Conservation (phyloP, 306 rosid genomes). For the Vigna nakashimae region DNA sequence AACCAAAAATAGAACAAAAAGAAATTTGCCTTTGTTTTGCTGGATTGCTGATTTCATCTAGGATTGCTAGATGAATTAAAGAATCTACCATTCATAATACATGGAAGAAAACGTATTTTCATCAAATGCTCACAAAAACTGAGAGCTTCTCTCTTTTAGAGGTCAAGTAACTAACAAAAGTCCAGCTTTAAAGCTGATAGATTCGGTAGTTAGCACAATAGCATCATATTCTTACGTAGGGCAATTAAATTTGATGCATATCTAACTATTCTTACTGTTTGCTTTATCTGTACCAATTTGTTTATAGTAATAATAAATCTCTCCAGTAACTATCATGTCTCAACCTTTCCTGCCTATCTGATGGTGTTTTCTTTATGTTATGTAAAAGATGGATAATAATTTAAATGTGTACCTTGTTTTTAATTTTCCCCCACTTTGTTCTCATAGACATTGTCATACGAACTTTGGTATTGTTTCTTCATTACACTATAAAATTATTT, state of each 20-base stretch:
- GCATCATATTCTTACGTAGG: not conserved
- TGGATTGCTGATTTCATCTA: slow-evolving; percentile 1
- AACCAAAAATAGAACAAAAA: not conserved
- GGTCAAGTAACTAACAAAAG: not conserved
- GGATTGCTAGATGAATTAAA: not conserved
- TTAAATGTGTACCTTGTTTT: not conserved
- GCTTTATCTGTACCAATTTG: not conserved
- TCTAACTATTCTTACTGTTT: not conserved
- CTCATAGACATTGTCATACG: not conserved
- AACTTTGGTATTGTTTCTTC: too few species aligned
- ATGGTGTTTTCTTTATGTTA: not conserved
- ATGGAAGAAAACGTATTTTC: not conserved
- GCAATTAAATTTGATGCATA: too few species aligned
- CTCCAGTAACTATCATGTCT: not conserved
- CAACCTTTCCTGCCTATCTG: not conserved
- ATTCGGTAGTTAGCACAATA: not conserved
- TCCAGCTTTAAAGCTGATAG: not conserved
- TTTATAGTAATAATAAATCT: not conserved
- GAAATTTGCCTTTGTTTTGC: not conserved
- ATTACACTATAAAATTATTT: too few species aligned
- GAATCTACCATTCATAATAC: not conserved
- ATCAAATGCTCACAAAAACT: not conserved
- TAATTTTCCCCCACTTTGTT: not conserved
- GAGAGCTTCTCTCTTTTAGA: not conserved
- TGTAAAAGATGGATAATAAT: not conserved